phyloP scores from a whole-genome alignment of 441 rosid genomes.

The Pelargonium cotyledonis region DNA sequence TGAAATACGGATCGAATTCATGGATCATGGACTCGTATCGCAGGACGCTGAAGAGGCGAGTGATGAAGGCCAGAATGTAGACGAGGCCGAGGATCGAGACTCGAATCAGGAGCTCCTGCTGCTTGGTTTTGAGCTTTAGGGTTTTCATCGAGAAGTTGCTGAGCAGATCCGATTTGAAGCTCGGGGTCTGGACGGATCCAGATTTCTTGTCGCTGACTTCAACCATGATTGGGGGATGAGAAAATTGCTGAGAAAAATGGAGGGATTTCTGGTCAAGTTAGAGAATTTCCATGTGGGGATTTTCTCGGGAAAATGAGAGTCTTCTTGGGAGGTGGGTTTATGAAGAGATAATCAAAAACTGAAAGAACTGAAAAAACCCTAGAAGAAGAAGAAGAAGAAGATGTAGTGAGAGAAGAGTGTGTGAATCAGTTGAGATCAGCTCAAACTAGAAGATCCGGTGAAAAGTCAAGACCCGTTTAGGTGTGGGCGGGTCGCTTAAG shows the following conservation, averaged over 20 bases:
- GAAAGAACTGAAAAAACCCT: no score
- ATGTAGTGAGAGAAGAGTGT: no score
- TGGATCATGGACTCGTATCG: conserved; percentile 99
- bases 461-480: no score
- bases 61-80: conserved; percentile 75
- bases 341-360: no score
- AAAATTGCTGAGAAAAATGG: conserved; percentile 5
- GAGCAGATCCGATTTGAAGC: conserved; percentile 46
- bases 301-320: conserved; percentile 6
- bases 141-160: conserved; percentile 35
- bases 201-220: conserved; percentile 18
- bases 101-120: conserved; percentile 86
- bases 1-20: conserved; percentile 95
- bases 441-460: no score
- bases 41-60: conserved; percentile 83
- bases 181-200: conserved; percentile 16
- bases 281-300: not conserved
- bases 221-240: conserved; percentile 21
- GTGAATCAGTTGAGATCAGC: no score
- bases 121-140: conserved; percentile 75
- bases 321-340: not conserved
- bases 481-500: no score
- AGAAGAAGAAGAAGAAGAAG: no score
- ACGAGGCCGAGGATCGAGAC: conserved; percentile 72
- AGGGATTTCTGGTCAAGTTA: not conserved